A percentile compares a stretch with the other conserved stretches of the same genome.
phyloP scores from a whole-genome alignment of 2,329 filamentous ascomycete species.

The Cytospora mali region DNA sequence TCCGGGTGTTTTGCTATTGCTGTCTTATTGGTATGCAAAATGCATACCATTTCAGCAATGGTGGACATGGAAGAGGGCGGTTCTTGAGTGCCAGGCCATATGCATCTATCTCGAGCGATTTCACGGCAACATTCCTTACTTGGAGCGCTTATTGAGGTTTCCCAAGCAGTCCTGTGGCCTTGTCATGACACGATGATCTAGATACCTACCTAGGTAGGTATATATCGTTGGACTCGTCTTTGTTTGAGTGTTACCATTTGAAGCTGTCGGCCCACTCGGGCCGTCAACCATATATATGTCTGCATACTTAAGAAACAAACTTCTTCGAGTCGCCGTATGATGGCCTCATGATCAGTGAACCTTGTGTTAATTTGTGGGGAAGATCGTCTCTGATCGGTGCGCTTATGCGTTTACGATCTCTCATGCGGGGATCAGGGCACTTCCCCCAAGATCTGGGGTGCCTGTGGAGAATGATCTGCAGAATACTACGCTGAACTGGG shows the following conservation, averaged over 20 bases:
- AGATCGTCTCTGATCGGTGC: not conserved
- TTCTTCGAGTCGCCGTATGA: not conserved
- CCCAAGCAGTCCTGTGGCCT: slow-evolving; percentile 27
- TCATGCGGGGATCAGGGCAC: slow-evolving; percentile 8
- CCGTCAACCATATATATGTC: not conserved
- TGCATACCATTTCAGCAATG: slow-evolving; percentile 45
- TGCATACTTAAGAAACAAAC: too few species aligned
- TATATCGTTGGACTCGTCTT: too few species aligned
- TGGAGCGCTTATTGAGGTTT: slow-evolving; percentile 28
- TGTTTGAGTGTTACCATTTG: not conserved
- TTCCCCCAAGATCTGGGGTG: slow-evolving; percentile 6
- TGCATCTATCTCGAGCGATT: slow-evolving; percentile 41
- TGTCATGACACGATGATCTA: not conserved
- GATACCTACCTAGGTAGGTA: not conserved
- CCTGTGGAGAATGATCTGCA: slow-evolving; percentile 5
- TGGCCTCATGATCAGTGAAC: not conserved
- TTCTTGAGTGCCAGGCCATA: slow-evolving; percentile 54
- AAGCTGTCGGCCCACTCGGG: not conserved
- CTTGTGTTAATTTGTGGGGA: not conserved
- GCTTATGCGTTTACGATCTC: not conserved
- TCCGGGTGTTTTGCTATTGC: slow-evolving; percentile 53
- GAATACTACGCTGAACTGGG: not conserved
- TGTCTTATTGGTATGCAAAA: slow-evolving; percentile 61
- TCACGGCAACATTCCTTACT: slow-evolving; percentile 24
- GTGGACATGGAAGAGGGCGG: slow-evolving; percentile 51